These are phyloP conservation scores for Mycosarcoma mackinlayi DNA, from an alignment of 1,284 basidiomycete genomes.

Conservation along the genomic window DNA sequence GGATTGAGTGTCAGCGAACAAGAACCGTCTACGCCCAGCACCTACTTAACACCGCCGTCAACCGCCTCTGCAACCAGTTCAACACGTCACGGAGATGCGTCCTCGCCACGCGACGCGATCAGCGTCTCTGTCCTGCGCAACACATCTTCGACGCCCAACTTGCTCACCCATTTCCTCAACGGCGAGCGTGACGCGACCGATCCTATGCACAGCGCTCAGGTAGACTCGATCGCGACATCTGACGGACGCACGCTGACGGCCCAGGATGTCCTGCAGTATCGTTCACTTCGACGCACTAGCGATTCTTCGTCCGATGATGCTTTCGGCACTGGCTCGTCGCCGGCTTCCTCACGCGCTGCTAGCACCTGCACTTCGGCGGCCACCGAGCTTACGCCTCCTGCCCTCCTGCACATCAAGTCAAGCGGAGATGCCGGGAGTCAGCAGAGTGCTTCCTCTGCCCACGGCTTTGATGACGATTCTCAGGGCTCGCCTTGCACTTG, in stretches of 20 bases:
- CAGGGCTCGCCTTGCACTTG: conserved; percentile 22
- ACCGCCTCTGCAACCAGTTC: conserved; percentile 21
- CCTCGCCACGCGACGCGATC: conserved; percentile 31
- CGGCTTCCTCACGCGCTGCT: conserved; percentile 34
- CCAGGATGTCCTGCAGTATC: conserved; percentile 38
- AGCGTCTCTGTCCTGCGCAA: conserved; percentile 49
- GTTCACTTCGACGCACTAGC: conserved; percentile 36
- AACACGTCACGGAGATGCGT: conserved; percentile 4
- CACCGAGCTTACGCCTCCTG: conserved; percentile 46
- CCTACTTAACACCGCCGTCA: conserved; percentile 41
- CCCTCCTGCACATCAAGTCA: conserved; percentile 14
- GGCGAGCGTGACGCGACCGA: conserved; percentile 8
- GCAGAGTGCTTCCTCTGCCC: neutral
- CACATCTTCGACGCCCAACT: conserved; percentile 59
- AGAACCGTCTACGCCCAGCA: conserved; percentile 28
- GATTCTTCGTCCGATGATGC: conserved; percentile 45
- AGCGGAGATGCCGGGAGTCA: conserved; percentile 2
- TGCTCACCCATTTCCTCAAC: conserved; percentile 42
- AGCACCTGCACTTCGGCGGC: conserved; percentile 49
- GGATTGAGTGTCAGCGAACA: neutral
- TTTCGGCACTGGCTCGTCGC: conserved; percentile 42
- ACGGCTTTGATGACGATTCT: conserved; percentile 13
- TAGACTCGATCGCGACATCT: conserved; percentile 6
- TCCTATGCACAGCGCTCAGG: neutral
- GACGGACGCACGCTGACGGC: conserved; percentile 32